Conservation (phyloP, 2,329 filamentous ascomycete genomes). For the Dactylella cylindrospora region DNA sequence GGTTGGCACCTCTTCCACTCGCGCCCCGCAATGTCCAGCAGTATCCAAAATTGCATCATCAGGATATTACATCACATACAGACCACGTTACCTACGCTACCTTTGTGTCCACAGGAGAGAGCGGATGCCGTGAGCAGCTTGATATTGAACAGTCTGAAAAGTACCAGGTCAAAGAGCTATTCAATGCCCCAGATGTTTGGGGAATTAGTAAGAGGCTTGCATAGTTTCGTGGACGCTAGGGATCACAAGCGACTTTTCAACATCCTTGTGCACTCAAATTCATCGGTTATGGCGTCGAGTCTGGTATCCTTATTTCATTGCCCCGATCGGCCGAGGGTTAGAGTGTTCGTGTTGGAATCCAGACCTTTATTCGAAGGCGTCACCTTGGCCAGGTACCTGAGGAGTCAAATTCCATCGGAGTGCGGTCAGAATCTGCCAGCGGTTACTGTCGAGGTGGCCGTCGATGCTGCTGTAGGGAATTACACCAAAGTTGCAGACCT, state of each 20-base stretch:
- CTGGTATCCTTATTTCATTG: conserved; percentile 21
- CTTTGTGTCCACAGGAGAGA: background rate
- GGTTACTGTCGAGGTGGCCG: conserved; percentile 38
- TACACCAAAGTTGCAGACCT: conserved; percentile 40
- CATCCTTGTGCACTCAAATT: conserved; percentile 38
- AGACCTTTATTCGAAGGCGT: conserved; percentile 39
- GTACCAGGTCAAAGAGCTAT: conserved; percentile 25
- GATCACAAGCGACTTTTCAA: conserved; percentile 30
- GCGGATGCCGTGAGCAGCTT: conserved; percentile 13
- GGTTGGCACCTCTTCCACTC: conserved; percentile 42
- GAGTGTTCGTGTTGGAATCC: conserved; percentile 37
- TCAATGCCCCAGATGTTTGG: conserved; percentile 30
- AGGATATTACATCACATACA: conserved; percentile 25
- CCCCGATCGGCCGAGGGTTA: conserved; percentile 20
- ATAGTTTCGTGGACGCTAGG: conserved; percentile 9
- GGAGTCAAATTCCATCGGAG: conserved; percentile 14
- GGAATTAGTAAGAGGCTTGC: conserved; percentile 13
- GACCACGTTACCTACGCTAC: conserved; percentile 3
- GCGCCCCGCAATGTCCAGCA: conserved; percentile 35
- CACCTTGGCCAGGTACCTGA: conserved; percentile 30
- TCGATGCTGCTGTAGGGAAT: conserved; percentile 40
- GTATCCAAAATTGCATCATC: conserved; percentile 42
- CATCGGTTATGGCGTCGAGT: conserved; percentile 38
- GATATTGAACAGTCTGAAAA: conserved; percentile 21
- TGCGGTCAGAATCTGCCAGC: conserved; percentile 7